Conservation (phyloP, 2,329 filamentous ascomycete species). For the Chaetomiaceae sp. region DNA sequence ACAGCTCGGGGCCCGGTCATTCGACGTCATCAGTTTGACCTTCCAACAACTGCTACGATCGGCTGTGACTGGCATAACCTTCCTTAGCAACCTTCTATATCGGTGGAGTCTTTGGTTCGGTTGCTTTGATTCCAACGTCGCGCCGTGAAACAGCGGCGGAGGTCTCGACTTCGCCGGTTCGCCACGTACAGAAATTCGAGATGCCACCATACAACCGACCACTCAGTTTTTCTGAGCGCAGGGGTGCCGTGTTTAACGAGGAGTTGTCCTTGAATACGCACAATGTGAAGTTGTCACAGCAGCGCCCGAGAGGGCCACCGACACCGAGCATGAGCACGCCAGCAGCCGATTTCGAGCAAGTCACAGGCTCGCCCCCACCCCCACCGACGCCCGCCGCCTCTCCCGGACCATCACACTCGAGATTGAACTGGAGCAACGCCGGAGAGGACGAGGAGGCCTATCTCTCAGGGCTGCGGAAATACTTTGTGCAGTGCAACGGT, state of each 20-base stretch:
- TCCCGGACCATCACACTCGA: slow-evolving; percentile 56
- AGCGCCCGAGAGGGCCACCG: slow-evolving; percentile 54
- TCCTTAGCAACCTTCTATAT: not conserved
- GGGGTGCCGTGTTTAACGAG: slow-evolving; percentile 54
- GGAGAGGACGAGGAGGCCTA: slow-evolving; percentile 80
- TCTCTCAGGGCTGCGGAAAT: slow-evolving; percentile 70
- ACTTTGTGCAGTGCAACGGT: slow-evolving; percentile 74
- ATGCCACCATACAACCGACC: slow-evolving; percentile 47
- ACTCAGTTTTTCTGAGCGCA: slow-evolving; percentile 57
- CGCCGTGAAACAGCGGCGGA: not conserved
- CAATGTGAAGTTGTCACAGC: slow-evolving; percentile 49
- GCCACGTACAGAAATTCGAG: slow-evolving; percentile 34
- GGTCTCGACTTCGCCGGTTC: slow-evolving; percentile 25
- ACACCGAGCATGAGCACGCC: slow-evolving; percentile 65
- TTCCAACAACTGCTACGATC: not conserved
- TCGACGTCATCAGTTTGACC: not conserved
- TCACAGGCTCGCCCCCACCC: slow-evolving; percentile 58
- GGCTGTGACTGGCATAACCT: not conserved
- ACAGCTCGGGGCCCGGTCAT: not conserved
- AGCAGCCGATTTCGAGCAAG: slow-evolving; percentile 58
- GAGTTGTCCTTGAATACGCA: slow-evolving; percentile 53
- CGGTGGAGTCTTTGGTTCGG: not conserved
- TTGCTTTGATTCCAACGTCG: not conserved
- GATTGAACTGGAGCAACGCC: slow-evolving; percentile 70
- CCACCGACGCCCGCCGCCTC: slow-evolving; percentile 63